phyloP scores from a whole-genome alignment of 2,329 filamentous ascomycete genomes.

The Didymella keratinophila region DNA sequence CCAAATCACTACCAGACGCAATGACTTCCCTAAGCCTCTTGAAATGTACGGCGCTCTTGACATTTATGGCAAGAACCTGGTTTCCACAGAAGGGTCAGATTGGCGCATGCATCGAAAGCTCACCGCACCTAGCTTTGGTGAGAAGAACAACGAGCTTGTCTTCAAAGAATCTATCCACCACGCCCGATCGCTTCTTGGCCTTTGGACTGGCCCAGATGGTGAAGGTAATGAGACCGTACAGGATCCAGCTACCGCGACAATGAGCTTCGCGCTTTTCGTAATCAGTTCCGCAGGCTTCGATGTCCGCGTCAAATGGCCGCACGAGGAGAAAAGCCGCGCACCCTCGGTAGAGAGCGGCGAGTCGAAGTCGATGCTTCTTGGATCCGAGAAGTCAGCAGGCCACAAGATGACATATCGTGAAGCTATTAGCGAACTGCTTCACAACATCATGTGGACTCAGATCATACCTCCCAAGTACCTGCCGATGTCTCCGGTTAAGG shows the following conservation, averaged over 20 bases:
- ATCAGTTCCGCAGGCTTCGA: conserved; percentile 78
- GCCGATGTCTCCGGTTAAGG: conserved; percentile 56
- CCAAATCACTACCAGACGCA: conserved; percentile 71
- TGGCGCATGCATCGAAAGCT: conserved; percentile 80
- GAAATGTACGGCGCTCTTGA: conserved; percentile 66
- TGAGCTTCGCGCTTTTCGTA: conserved; percentile 67
- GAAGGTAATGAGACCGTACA: conserved; percentile 57
- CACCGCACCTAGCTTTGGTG: conserved; percentile 75
- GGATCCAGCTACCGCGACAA: conserved; percentile 69
- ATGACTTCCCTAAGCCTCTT: conserved; percentile 75
- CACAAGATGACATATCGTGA: conserved; percentile 69
- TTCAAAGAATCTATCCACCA: conserved; percentile 71
- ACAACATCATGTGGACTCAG: conserved; percentile 69
- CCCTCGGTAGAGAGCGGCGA: conserved; percentile 31
- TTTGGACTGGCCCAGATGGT: conserved; percentile 43
- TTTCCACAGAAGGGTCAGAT: conserved; percentile 71
- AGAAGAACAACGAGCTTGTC: conserved; percentile 74
- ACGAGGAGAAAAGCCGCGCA: conserved; percentile 59
- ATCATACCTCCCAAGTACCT: conserved; percentile 67
- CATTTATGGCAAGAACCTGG: conserved; percentile 74
- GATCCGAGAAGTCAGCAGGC: conserved; percentile 42
- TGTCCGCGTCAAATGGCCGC: conserved; percentile 63
- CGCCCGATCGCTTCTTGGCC: conserved; percentile 52
- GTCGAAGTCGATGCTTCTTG: conserved; percentile 44
- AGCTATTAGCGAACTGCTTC: conserved; percentile 67